Percentiles rank a stretch among this genome's conserved stretches.
Conservation (phyloP, 2,329 filamentous ascomycete species). For the Sarocladium strictum region DNA sequence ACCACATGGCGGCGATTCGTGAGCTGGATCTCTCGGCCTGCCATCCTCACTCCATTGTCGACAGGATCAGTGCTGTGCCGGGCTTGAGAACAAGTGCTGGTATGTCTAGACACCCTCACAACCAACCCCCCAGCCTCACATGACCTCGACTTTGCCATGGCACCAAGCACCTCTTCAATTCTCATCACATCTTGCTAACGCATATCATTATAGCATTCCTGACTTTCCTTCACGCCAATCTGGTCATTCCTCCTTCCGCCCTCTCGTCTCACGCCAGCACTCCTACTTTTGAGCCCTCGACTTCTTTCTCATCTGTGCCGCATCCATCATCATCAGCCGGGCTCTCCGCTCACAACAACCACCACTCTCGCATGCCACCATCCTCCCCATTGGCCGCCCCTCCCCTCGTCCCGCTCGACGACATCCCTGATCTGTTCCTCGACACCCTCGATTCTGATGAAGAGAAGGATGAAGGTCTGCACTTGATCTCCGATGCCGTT, state of each 20-base stretch:
- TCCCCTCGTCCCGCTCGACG: conserved; percentile 33
- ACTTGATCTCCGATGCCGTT: conserved; percentile 73
- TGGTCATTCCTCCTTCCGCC: conserved; percentile 59
- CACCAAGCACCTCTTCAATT: no score
- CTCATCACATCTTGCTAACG: background rate
- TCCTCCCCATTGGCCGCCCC: conserved; percentile 33
- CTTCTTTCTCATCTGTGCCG: conserved; percentile 14
- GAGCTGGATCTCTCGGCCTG: conserved; percentile 40
- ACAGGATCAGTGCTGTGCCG: conserved; percentile 47
- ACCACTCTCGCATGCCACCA: conserved; percentile 25
- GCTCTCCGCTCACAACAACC: conserved; percentile 37
- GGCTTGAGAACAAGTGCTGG: conserved; percentile 52
- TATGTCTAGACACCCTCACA: conserved; percentile 28
- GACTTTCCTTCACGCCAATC: conserved; percentile 73
- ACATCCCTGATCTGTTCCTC: conserved; percentile 58
- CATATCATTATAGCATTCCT: conserved; percentile 62
- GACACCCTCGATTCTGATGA: conserved; percentile 45
- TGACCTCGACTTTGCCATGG: no score
- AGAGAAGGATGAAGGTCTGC: conserved; percentile 63
- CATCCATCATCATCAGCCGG: conserved; percentile 47
- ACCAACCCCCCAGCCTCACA: background rate
- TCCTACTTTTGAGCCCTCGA: conserved; percentile 45
- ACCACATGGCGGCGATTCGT: conserved; percentile 29
- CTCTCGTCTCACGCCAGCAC: conserved; percentile 60
- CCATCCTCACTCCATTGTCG: conserved; percentile 37